These are phyloP conservation scores for Cyclotella choctawhatcheeana DNA, from an alignment of 108 stramenopile genomes.

Conservation along the genomic window DNA sequence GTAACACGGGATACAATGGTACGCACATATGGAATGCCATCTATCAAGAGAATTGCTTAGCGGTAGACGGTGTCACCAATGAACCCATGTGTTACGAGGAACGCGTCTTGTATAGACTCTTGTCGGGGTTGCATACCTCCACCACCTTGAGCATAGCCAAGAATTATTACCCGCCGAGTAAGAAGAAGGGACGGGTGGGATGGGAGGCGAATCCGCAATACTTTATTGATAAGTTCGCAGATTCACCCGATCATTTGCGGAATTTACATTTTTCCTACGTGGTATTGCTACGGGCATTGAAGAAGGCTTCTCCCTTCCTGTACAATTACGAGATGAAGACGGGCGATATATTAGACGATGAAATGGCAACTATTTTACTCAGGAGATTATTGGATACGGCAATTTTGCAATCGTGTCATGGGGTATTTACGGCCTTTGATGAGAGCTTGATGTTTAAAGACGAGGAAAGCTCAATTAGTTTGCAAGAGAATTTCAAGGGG, in stretches of 20 bases:
- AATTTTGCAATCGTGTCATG: slow-evolving; percentile 75
- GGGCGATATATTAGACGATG: slow-evolving; percentile 85
- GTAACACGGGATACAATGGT: slow-evolving; percentile 96
- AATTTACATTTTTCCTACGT: slow-evolving; percentile 96
- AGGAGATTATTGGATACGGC: slow-evolving; percentile 75
- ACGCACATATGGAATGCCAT: slow-evolving; percentile 92
- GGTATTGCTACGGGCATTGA: slow-evolving; percentile 85
- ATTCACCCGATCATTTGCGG: slow-evolving; percentile 86
- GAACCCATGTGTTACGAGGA: slow-evolving; percentile 89
- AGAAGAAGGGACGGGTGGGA: slow-evolving; percentile 69
- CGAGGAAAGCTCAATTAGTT: slow-evolving; percentile 41
- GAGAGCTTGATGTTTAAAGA: slow-evolving; percentile 92
- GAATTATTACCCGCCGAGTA: slow-evolving; percentile 90
- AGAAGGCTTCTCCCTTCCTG: slow-evolving; percentile 79
- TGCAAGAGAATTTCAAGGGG: slow-evolving; percentile 90
- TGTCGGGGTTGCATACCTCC: slow-evolving; percentile 89
- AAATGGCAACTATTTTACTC: slow-evolving; percentile 73
- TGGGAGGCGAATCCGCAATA: slow-evolving; percentile 88
- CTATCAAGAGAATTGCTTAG: slow-evolving; percentile 93
- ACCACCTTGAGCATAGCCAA: slow-evolving; percentile 89
- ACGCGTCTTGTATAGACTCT: slow-evolving; percentile 87
- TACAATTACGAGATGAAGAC: slow-evolving; percentile 81
- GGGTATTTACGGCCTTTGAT: slow-evolving; percentile 93
- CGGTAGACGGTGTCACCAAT: slow-evolving; percentile 37
- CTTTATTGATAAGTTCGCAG: slow-evolving; percentile 84